Percentiles rank a stretch among this genome's conserved stretches.
These are phyloP conservation scores for Fusarium poae DNA, from an alignment of 2,329 filamentous ascomycete genomes.

Conservation along the genomic window DNA sequence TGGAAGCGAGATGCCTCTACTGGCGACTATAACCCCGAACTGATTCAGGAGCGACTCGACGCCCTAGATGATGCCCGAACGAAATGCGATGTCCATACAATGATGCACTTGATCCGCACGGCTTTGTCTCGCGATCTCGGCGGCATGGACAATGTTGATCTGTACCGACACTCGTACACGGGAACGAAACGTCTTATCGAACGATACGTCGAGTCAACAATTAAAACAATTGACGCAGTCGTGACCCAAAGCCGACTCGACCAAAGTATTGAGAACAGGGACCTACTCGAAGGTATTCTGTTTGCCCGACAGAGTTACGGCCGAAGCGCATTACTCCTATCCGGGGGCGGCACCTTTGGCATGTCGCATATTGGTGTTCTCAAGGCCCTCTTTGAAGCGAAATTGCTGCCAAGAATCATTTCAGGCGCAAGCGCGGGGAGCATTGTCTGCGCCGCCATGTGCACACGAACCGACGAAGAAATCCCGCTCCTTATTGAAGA, in stretches of 20 bases:
- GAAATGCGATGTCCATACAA: conserved; percentile 77
- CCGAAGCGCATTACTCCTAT: conserved; percentile 84
- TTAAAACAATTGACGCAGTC: conserved; percentile 79
- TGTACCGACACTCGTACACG: conserved; percentile 87
- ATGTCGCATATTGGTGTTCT: conserved; percentile 93
- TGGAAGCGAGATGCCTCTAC: conserved; percentile 78
- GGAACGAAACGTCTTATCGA: conserved; percentile 92
- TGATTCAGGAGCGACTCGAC: conserved; percentile 77
- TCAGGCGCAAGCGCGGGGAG: conserved; percentile 90
- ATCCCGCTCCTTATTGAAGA: conserved; percentile 75
- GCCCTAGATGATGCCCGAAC: conserved; percentile 81
- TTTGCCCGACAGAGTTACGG: conserved; percentile 84
- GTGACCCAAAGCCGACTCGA: conserved; percentile 70
- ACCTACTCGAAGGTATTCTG: conserved; percentile 75
- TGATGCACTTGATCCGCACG: conserved; percentile 86
- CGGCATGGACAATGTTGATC: conserved; percentile 83
- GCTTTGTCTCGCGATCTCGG: conserved; percentile 84
- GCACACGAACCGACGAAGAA: conserved; percentile 82
- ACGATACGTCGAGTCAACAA: conserved; percentile 83
- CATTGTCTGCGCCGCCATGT: conserved; percentile 85
- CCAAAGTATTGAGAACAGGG: conserved; percentile 69
- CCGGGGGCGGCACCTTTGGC: conserved; percentile 88
- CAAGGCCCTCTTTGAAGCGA: conserved; percentile 81
- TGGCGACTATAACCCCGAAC: conserved; percentile 77
- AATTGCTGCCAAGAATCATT: conserved; percentile 85